Evolutionary conservation across 2,329 filamentous ascomycete species (phyloP), one percentile per base, ranked within the genome.

Genomic region (Exophiala calicioides): DNA sequence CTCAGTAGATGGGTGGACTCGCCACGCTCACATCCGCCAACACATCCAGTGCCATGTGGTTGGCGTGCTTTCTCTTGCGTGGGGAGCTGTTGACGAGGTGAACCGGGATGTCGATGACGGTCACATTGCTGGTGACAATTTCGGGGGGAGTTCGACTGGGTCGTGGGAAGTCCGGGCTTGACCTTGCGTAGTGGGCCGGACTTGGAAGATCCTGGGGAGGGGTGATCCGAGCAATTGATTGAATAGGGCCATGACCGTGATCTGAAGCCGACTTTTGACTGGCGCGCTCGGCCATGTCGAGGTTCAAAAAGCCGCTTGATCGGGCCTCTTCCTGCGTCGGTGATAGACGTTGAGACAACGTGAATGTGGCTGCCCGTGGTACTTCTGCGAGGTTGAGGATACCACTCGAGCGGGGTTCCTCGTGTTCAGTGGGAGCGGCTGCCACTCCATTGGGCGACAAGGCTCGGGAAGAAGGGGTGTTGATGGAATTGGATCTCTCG

Each of bases 321-420:
- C 57, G 47, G 15, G 55, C 33, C 43, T 59, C 57, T 13, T 59
- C 42, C 10, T 47, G 50, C 39, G 50, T 24, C n/a, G 52, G 43
- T 18, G 52, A 49, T 18, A 52, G 41, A n/a, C 36, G 52, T 30
- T 40, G 47, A 10, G 48, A 32, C 20, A 51, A 29, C 24, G 33
- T 35, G 13, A 52, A 43, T 3, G 36, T 23, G 8, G 31, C 32
- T 8, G 42, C 33, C 15, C 50, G 41, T 31, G 44, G 50, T 16
- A 44, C 23, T 40, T 57, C 48, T 15, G 53, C 48, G 13, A 58
- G 46, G 40, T 56, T 56, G 31, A 60, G 44, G 15, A 58, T 57
- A 8, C 58, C 56, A 39, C 58, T 60, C 15, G 56, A 58, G 23
- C 58, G 49, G 29, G 58, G 50, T 35, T 52, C 55, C 24, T 53